Evolutionary conservation across 148 eudicot genomes (phyloP), one percentile per base, ranked within the genome.

Genomic region (Rhododendron vialii): DNA sequence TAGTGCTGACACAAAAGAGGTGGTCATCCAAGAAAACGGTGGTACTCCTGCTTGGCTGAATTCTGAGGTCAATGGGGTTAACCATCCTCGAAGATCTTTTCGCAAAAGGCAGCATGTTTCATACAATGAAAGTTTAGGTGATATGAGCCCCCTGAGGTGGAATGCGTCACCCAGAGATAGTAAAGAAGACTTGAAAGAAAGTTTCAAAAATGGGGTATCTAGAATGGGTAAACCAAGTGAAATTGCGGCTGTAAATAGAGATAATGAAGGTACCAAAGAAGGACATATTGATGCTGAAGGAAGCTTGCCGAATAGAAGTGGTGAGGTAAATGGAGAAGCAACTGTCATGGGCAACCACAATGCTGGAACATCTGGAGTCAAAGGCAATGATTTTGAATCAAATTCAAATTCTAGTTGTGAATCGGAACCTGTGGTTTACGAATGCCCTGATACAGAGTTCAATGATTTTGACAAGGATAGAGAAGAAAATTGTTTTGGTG

Each of bases 371-470:
- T 85, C 85, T 85, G 80, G 53, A 55, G 51, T 69, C 28, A 33
- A 30, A 30, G 76, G 30, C 57, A 85, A 77, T 65, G 81, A 77
- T 69, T 61, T 65, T 81, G 81, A 82, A 47, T 82, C 87, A 48
- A 81, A 75, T 78, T 63, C 55, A 83, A 65, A 77, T 65, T 85
- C 77, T 35, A 73, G 36, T 55, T 36, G 55, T 65, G 65, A 51
- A 5, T 80, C 86, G 22, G 84, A 76, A 18, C 86, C 76, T 63
- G 88, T 84, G 15, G 28, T 73, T 30, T 83, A 33, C 24, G 82
- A 87, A 0, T 88, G 87, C 82, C 90, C 92, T 84, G 93, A 90
- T 50, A 67, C 90, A 74, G 92, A 92, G 69, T 92, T 90, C 74
- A 80, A 47, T 86, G 91, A 90, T 86, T 92, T 92, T 87, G 91